These are phyloP conservation scores for Alternaria gansuensis DNA, from an alignment of 2,329 filamentous ascomycete species.

Conservation along the genomic window DNA sequence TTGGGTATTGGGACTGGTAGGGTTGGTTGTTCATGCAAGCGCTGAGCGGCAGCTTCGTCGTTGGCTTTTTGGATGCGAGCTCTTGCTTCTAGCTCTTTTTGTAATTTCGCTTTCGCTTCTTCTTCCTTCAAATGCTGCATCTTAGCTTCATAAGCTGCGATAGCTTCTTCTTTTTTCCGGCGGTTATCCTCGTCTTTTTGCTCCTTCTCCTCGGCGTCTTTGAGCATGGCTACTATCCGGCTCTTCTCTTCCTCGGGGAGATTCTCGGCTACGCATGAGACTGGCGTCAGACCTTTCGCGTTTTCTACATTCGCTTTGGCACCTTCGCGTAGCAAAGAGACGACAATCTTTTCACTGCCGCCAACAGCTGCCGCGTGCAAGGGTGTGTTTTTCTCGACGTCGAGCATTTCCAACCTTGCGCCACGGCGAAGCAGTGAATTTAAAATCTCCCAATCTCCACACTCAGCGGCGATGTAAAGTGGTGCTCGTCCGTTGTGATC, in stretches of 20 bases:
- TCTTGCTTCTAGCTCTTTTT: conserved; percentile 11
- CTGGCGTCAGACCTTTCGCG: conserved; percentile 27
- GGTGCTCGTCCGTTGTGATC: conserved; percentile 34
- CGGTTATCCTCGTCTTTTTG: conserved; percentile 16
- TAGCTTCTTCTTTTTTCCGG: conserved; percentile 16
- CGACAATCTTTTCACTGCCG: conserved; percentile 28
- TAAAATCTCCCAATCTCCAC: conserved; percentile 34
- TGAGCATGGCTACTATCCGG: conserved; percentile 34
- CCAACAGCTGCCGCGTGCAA: conserved; percentile 34
- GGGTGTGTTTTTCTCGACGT: conserved; percentile 32
- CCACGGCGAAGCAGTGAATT: conserved; percentile 32
- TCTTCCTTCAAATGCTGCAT: conserved; percentile 20
- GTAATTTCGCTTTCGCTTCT: conserved; percentile 9
- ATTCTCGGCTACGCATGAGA: conserved; percentile 25
- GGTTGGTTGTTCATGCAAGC: conserved; percentile 8
- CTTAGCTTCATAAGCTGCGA: conserved; percentile 17
- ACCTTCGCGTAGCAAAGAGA: conserved; percentile 30
- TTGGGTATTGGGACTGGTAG: conserved; percentile 9
- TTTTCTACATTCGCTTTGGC: conserved; percentile 32
- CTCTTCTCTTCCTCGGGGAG: conserved; percentile 29
- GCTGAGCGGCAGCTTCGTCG: not conserved
- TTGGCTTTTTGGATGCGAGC: not conserved
- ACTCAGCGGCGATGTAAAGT: conserved; percentile 34
- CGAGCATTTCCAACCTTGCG: conserved; percentile 27
- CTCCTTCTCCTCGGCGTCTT: conserved; percentile 31